Evolutionary conservation across 2,329 filamentous ascomycete species (phyloP).

Genomic region (Trichoderma aggressivum): DNA sequence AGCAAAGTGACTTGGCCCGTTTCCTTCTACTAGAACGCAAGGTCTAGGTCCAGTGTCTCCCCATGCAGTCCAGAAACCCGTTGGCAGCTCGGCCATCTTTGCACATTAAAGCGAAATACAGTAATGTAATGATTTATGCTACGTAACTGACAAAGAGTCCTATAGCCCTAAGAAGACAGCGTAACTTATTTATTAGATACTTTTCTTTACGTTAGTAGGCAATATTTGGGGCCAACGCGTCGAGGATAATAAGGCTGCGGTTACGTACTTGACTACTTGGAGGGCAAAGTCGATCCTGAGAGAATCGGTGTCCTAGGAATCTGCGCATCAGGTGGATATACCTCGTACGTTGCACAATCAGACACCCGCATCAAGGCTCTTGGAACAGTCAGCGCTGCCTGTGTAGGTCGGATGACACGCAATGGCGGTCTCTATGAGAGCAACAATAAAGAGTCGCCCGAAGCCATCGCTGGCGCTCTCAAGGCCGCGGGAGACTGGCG

Average conservation of each 20-base stretch:
- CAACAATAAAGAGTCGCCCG: background rate
- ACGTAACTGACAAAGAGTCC: too few species aligned
- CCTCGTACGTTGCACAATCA: constrained; percentile 32
- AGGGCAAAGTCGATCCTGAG: constrained; percentile 29
- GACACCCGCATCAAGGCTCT: constrained; percentile 38
- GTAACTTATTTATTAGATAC: too few species aligned
- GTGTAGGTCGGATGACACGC: constrained; percentile 31
- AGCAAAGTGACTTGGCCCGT: too few species aligned
- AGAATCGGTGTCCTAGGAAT: constrained; percentile 39
- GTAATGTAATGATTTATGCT: too few species aligned
- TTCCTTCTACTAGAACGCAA: too few species aligned
- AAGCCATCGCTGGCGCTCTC: constrained; percentile 1
- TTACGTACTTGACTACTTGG: constrained; percentile 32
- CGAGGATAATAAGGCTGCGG: constrained; percentile 35
- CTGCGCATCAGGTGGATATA: constrained; percentile 38
- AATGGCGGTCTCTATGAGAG: background rate
- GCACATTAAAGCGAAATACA: too few species aligned
- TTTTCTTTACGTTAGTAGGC: too few species aligned
- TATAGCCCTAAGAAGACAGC: too few species aligned
- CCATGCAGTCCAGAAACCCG: too few species aligned
- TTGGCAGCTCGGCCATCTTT: too few species aligned
- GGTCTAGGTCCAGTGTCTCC: too few species aligned
- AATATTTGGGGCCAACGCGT: too few species aligned
- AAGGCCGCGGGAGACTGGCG: constrained; percentile 9
- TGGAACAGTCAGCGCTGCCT: constrained; percentile 31